phyloP scores from a whole-genome alignment of 805 yeast genomes.

The Candida boleticola region DNA sequence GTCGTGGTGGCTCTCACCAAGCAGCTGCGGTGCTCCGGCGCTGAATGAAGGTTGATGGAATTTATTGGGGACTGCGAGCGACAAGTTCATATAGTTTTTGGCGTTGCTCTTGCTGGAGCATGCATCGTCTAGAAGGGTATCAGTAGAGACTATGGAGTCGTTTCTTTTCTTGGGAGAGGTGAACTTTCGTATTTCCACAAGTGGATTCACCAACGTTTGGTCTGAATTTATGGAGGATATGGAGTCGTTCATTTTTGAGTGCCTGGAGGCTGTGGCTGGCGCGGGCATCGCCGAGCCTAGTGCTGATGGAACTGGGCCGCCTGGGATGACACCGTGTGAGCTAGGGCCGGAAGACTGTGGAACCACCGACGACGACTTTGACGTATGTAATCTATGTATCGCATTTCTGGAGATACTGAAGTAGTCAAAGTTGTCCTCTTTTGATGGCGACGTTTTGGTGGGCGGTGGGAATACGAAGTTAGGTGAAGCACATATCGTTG shows the following conservation, averaged over 20 bases:
- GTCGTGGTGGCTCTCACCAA: not conserved
- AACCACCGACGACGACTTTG: too few relatives aligned
- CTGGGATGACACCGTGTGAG: too few relatives aligned
- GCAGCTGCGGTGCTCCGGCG: not conserved
- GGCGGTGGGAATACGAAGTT: conserved; percentile 19
- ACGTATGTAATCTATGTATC: conserved; percentile 1
- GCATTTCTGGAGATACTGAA: conserved; percentile 10
- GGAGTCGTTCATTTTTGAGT: conserved; percentile 3
- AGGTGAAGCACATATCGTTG: conserved; percentile 21
- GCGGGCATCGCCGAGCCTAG: not conserved
- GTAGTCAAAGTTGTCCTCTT: conserved; percentile 11
- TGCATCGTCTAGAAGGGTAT: conserved; percentile 17
- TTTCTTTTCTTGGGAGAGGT: conserved; percentile 8
- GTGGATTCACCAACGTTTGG: conserved; percentile 1
- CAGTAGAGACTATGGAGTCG: conserved; percentile 24
- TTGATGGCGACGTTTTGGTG: conserved; percentile 6
- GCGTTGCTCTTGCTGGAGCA: not conserved
- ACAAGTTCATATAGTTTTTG: conserved; percentile 1
- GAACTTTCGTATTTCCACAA: not conserved
- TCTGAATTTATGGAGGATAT: conserved; percentile 6
- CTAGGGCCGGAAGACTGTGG: too few relatives aligned
- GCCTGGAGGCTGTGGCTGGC: not conserved
- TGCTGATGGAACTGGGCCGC: too few relatives aligned
- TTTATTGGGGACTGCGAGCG: not conserved
- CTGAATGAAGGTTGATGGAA: not conserved